Conservation (phyloP, 176 grass and related monocot genomes). For the Phyllostachys edulis region DNA sequence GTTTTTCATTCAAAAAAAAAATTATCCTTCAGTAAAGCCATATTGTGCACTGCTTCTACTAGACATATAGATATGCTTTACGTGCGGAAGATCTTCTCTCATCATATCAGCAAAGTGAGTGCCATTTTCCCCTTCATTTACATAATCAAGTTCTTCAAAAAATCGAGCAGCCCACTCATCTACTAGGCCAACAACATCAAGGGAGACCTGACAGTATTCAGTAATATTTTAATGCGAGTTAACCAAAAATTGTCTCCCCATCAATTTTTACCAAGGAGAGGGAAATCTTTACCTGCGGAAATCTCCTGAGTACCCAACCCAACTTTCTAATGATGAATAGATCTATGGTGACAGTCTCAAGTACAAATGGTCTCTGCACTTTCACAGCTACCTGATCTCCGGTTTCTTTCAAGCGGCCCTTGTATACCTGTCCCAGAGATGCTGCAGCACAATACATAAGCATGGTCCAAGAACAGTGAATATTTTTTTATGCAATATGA, state of each 20-base stretch:
- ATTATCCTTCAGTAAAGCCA: not conserved
- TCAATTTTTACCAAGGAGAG: not conserved
- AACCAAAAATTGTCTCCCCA: not conserved
- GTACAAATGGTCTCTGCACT: conserved; percentile 90
- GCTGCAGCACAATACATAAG: conserved; percentile 43
- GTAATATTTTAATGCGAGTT: not conserved
- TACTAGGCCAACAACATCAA: conserved; percentile 96
- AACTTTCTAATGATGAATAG: conserved; percentile 90
- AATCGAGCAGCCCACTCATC: conserved; percentile 96
- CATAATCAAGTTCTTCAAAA: conserved; percentile 99
- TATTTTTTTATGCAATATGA: not conserved
- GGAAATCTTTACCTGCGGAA: conserved; percentile 67
- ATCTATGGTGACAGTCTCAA: conserved; percentile 93
- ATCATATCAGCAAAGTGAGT: conserved; percentile 83
- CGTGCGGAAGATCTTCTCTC: conserved; percentile 94
- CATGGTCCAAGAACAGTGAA: conserved; percentile 13
- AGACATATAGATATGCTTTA: conserved; percentile 2
- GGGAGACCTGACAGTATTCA: conserved; percentile 52
- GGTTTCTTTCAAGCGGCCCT: conserved; percentile 91
- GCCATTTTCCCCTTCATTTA: conserved; percentile 97
- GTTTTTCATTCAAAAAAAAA: no score
- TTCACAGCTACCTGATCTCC: conserved; percentile 93
- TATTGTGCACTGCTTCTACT: not conserved
- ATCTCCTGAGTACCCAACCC: conserved; percentile 71
- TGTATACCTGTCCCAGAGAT: conserved; percentile 95